Evolutionary conservation across 192 early-diverging fungal genomes (phyloP), one percentile per base, ranked within the genome.

Genomic region (Podila epigama): DNA sequence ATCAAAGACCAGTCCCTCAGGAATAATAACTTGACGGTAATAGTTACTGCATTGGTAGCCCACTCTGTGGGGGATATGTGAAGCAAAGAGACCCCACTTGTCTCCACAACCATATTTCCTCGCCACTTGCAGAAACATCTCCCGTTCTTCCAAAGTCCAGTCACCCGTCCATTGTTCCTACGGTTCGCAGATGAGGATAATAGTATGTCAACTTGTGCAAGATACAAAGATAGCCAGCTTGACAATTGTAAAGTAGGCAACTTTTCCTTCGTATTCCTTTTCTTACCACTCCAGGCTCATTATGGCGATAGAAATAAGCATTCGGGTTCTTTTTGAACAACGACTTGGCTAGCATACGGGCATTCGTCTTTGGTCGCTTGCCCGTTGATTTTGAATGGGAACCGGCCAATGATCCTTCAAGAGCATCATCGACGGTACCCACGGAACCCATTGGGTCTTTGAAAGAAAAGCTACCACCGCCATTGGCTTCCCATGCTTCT

Each of bases 251-350:
- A 32, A 44, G 27, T 0, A 25, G 1, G 13, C 10, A 13, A 51
- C 18, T 53, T 40, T 34, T 35, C 4, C n/a, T 59, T 42, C 18
- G 22, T 15, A 31, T 66, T n/a, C n/a, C n/a, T n/a, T n/a, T n/a
- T n/a, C 65, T 62, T 82, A 84, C 84, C 53, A 85, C 82, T n/a
- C 89, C 89, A 16, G 92, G 92, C 58, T 91, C 91, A 16, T 88
- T 90, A 63, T 93, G 89, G 11, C 91, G 72, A 75, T 93, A 93
- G 63, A 93, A 93, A 50, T 89, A 93, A 16, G 87, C 86, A 63
- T 92, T 93, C 6, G 89, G 92, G 54, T 92, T 92, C 73, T 93
- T 92, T 62, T 88, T 87, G 58, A 90, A 84, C 70, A 91, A 63
- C 69, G 86, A 85, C 22, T 88, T 88, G 8, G 92, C 83, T 10